A percentile compares a stretch with the other conserved stretches of the same genome.
phyloP scores from a whole-genome alignment of 2,329 filamentous ascomycete genomes.

The Fusarium sp. region DNA sequence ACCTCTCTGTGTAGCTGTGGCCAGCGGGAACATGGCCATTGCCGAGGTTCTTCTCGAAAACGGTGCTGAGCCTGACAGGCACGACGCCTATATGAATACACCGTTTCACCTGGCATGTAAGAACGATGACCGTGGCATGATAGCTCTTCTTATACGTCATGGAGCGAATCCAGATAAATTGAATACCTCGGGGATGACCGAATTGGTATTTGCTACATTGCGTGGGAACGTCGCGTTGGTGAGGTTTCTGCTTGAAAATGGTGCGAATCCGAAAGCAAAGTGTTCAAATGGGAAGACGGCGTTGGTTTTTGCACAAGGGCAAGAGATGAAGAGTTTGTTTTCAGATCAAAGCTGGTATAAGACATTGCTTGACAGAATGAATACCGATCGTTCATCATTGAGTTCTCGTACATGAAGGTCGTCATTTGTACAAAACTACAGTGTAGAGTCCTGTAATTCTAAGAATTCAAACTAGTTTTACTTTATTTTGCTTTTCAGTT shows the following conservation, averaged over 20 bases:
- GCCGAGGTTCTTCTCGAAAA: fast-evolving
- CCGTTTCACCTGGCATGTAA: neutral
- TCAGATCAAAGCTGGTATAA: neutral
- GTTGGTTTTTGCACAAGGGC: neutral
- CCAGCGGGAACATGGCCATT: fast-evolving
- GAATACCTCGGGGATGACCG: neutral
- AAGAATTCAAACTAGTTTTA: no score
- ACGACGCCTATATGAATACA: neutral
- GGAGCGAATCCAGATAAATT: neutral
- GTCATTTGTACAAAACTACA: no score
- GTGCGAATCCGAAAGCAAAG: conserved; percentile 1
- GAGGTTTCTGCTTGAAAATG: conserved; percentile 2
- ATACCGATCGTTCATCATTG: neutral
- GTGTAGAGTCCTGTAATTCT: no score
- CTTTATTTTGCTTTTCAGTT: no score
- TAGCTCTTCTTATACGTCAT: neutral
- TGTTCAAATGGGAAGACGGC: conserved; percentile 15
- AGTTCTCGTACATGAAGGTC: neutral
- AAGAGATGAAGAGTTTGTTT: neutral
- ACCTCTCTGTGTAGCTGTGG: neutral
- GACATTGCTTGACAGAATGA: conserved; percentile 1
- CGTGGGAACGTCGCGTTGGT: neutral
- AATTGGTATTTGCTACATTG: neutral
- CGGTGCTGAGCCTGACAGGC: neutral
- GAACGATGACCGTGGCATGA: neutral